Base-by-base conservation (phyloP, 257 asterid species). In the Dorcoceras hygrometricum region DNA sequence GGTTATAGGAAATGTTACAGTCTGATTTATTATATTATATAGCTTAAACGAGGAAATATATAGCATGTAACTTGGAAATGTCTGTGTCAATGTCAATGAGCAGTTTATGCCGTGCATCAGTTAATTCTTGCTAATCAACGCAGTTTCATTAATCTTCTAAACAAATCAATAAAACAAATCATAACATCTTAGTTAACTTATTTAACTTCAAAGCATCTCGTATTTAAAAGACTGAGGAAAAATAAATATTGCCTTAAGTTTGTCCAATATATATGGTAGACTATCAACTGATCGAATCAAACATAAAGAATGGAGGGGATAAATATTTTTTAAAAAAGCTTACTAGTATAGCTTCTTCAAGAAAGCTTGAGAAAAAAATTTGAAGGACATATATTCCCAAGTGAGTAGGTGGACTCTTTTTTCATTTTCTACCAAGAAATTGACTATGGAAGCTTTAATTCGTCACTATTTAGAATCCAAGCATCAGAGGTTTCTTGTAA, bases 401-500 rank as follows among this genome's bases (percentile, higher is more conserved):
- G 73, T 78, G 83, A 82, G 86, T 78, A 79, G 89, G 86, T 86
- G 78, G 76, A 72, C 53, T 70, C 65, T 58, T 75, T 46, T 16
- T 62, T 67, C 73, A 76, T 83, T 79, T 83, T 83, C 89, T 76
- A 54, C 73, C 92, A 83, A 86, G 92, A 16, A 73, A 81, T 79
- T 86, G 89, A 83, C 92, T 63, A 79, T 50, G 57, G 22, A 71
- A 70, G 34, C 10, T 56, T 43, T 19, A 67, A 59, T 63, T 72
- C 57, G 22, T 46, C 54, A 46, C 54, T 46, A 46, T 46, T 46
- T 46, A 46, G 18, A 46, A 46, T 46, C 5, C 54, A 46, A 46
- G 54, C 54, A 39, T 39, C 22, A 14, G 54, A n/a, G 54, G 54
- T 39, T 39, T 39, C 51, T 14, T 39, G 51, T 39, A 39, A 39